Evolutionary conservation across 2,329 filamentous ascomycete genomes (phyloP).

Genomic region (Microascus cirrosus): DNA sequence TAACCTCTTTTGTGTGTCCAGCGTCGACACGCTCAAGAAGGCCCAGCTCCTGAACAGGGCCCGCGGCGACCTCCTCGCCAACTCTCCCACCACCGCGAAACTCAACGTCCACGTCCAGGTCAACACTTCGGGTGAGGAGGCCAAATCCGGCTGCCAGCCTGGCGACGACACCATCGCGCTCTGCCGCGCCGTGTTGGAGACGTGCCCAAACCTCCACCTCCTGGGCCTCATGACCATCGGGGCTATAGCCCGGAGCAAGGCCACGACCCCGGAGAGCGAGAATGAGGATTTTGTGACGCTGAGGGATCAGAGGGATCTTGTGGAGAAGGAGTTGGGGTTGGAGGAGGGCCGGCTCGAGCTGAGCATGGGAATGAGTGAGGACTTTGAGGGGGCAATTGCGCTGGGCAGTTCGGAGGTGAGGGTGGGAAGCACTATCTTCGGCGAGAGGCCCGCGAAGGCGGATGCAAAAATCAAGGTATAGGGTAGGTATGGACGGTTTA

Average conservation of each 20-base stretch:
- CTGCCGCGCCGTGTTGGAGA: slow-evolving; percentile 56
- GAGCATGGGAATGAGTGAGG: slow-evolving; percentile 98
- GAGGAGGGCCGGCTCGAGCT: slow-evolving; percentile 58
- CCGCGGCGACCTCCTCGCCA: slow-evolving; percentile 45
- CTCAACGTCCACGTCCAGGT: slow-evolving; percentile 82
- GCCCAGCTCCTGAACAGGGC: slow-evolving; percentile 70
- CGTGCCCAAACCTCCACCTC: slow-evolving; percentile 63
- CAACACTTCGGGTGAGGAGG: slow-evolving; percentile 82
- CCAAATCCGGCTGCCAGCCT: slow-evolving; percentile 74
- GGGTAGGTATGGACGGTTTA: background rate
- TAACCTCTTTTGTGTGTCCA: slow-evolving; percentile 86
- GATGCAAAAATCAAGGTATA: slow-evolving; percentile 59
- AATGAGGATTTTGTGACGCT: slow-evolving; percentile 81
- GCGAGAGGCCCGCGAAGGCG: slow-evolving; percentile 64
- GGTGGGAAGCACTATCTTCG: slow-evolving; percentile 91
- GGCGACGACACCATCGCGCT: slow-evolving; percentile 48
- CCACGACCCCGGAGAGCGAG: slow-evolving; percentile 61
- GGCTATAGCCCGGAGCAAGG: slow-evolving; percentile 75
- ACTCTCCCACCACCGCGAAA: slow-evolving; percentile 21
- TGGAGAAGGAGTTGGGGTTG: slow-evolving; percentile 40
- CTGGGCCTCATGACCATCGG: slow-evolving; percentile 95
- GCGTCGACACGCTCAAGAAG: slow-evolving; percentile 81
- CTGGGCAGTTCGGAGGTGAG: slow-evolving; percentile 84
- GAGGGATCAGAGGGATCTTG: slow-evolving; percentile 56
- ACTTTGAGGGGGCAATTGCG: slow-evolving; percentile 79